Conservation (phyloP, 345 rosid species). For the Gossypium anomalum region DNA sequence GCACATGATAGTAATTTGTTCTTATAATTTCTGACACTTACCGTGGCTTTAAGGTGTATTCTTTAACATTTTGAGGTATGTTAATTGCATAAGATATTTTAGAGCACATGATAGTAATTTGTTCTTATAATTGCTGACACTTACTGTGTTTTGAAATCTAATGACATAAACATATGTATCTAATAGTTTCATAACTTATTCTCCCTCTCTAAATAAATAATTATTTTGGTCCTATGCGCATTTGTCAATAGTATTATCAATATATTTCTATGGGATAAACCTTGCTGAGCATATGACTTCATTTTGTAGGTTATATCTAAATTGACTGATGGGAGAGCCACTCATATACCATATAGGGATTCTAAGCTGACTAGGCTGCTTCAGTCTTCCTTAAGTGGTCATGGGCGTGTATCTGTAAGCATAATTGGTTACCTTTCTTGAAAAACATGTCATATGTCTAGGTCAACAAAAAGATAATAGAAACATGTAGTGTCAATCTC, state of each 20-base stretch:
- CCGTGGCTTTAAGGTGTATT: not conserved
- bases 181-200: not conserved
- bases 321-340: conserved; percentile 83
- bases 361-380: conserved; percentile 96
- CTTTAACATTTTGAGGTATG: no score
- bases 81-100: no score
- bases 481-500: not conserved
- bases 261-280: not conserved
- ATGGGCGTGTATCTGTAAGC: conserved; percentile 98
- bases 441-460: conserved; percentile 16
- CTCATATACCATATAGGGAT: conserved; percentile 97
- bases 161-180: not conserved
- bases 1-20: not conserved
- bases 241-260: not conserved
- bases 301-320: conserved; percentile 82
- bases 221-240: not conserved
- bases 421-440: conserved; percentile 12
- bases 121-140: not conserved
- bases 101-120: not conserved
- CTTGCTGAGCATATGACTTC: conserved; percentile 15
- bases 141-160: not conserved
- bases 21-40: not conserved
- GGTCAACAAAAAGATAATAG: not conserved
- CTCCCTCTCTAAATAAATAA: not conserved
- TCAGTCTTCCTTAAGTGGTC: conserved; percentile 96